A percentile compares a stretch with the other conserved stretches of the same genome.
Evolutionary conservation across 1,284 basidiomycete genomes (phyloP).

Genomic region (Cronartium quercuum): DNA sequence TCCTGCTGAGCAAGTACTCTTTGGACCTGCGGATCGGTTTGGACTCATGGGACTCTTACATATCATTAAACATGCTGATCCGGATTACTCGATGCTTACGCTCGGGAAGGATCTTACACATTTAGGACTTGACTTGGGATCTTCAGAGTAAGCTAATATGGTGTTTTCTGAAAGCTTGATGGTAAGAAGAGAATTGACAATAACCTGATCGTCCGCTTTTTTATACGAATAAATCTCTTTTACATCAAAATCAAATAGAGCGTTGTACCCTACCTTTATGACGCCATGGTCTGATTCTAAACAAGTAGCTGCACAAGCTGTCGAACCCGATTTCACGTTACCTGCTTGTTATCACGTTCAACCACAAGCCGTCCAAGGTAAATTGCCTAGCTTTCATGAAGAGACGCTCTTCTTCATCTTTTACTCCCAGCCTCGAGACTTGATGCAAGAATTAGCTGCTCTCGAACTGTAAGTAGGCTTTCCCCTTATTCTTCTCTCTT

Average conservation of each 20-base stretch:
- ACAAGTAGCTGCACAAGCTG: constrained; percentile 63
- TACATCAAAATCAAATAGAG: constrained; percentile 53
- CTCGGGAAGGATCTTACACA: constrained; percentile 88
- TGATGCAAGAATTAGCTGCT: constrained; percentile 88
- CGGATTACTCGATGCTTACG: constrained; percentile 75
- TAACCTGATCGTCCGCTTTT: not conserved
- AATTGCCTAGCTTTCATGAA: constrained; percentile 84
- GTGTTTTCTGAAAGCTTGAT: constrained; percentile 36
- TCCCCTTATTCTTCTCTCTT: not conserved
- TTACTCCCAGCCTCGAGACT: constrained; percentile 87
- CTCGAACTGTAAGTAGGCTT: constrained; percentile 68
- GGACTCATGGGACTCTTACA: constrained; percentile 81
- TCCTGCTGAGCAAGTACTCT: constrained; percentile 87
- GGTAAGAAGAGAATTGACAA: not conserved
- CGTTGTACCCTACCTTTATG: constrained; percentile 86
- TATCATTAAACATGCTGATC: constrained; percentile 74
- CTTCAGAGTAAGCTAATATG: constrained; percentile 52
- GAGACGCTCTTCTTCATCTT: constrained; percentile 99
- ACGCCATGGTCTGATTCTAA: constrained; percentile 80
- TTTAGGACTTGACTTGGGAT: constrained; percentile 83
- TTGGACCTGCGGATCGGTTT: constrained; percentile 91
- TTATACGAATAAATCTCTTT: not conserved
- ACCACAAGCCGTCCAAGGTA: constrained; percentile 76
- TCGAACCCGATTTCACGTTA: constrained; percentile 72
- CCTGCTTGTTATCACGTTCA: constrained; percentile 92